Evolutionary conservation across 768 basidiomycete species (phyloP), one percentile per base, ranked within the genome.

Genomic region (Boletus edulis): DNA sequence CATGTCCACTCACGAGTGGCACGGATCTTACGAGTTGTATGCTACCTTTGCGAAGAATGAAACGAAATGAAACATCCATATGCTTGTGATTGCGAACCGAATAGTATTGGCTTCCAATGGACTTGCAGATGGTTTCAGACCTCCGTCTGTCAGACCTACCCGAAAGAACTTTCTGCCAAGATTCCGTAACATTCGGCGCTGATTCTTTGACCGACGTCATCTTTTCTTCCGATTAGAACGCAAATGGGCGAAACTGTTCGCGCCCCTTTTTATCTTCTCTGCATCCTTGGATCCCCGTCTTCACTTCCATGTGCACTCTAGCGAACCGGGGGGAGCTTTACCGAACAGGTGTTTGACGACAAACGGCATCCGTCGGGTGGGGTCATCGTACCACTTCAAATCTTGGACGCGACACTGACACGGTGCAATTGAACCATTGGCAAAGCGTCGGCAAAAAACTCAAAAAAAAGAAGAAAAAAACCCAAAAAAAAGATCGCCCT

Each of bases 1-100:
- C 55, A 41, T 51, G 17, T 53, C 51, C 53, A 59, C 49, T 20
- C 7, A 59, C 57, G 58, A 57, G 49, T 52, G 47, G 54, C 35
- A 58, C 62, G 64, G 58, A 62, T 51, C 54, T 61, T 56, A 56
- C 53, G 61, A 66, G 44, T 51, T 51, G 57, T 70, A 70, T 62
- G 48, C 35, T 59, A 56, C 56, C 43, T 35, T 56, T 64, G 51
- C 55, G 54, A 75, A 45, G 81, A 65, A 52, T 79, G 81, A 62
- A 80, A 69, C 39, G 77, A 78, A 63, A 83, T 71, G 76, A 78
- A 81, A 54, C 46, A 61, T 39, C 57, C 41, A 49, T 40, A 35
- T 35, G 5, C 46, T 44, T 11, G 35, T 35, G 61, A 44, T 52
- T 40, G 49, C 13, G 48, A 59, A 49, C n/a, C 52, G 46, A 55